These are phyloP conservation scores for Psophocarpus tetragonolobus DNA, from an alignment of 306 rosid genomes.

Conservation along the genomic window DNA sequence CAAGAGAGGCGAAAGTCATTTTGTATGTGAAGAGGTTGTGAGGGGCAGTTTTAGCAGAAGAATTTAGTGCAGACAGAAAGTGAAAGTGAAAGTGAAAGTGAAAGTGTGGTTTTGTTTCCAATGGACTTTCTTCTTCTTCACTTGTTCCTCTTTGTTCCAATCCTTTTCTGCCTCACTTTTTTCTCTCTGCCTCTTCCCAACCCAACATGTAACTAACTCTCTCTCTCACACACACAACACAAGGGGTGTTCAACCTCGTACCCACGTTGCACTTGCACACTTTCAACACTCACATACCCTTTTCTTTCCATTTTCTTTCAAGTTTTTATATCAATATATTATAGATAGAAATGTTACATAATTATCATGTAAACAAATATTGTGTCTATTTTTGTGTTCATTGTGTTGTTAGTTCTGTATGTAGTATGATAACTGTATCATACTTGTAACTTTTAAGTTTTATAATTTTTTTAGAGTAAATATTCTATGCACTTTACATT, in stretches of 20 bases:
- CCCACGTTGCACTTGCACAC: background rate
- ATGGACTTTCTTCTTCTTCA: background rate
- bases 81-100: too few relatives aligned
- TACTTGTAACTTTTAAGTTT: background rate
- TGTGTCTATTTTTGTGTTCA: background rate
- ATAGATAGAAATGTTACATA: background rate
- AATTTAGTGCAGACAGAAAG: background rate
- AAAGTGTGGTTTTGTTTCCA: background rate
- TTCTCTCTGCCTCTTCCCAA: background rate
- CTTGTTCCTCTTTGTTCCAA: background rate
- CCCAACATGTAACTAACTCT: background rate
- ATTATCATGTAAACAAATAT: background rate
- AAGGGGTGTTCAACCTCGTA: background rate
- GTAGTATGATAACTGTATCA: background rate
- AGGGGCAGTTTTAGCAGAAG: too few relatives aligned
- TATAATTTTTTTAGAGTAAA: background rate
- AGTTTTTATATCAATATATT: background rate
- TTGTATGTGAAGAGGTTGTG: background rate
- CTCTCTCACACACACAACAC: background rate
- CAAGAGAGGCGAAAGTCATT: too few relatives aligned
- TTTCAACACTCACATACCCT: background rate
- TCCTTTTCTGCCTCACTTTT: background rate
- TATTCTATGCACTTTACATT: too few relatives aligned
- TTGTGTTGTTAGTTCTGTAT: background rate
- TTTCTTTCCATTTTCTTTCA: background rate